These are phyloP conservation scores for Vitis rotundifolia DNA, from an alignment of 164 flowering plant genomes.

Conservation along the genomic window DNA sequence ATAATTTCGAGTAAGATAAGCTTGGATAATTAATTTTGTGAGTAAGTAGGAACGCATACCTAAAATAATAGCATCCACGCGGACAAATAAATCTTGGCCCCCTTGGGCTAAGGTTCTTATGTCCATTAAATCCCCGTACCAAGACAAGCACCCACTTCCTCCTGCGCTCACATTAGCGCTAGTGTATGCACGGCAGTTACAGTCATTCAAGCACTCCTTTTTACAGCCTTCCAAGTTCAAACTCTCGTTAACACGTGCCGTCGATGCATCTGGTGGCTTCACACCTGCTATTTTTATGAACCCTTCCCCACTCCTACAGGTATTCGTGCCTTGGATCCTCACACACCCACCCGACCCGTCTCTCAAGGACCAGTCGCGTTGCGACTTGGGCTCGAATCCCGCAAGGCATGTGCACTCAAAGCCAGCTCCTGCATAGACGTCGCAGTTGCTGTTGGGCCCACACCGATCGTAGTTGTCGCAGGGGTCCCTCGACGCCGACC, in stretches of 20 bases:
- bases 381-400: conserved; percentile 39
- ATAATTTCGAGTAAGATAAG: too few species aligned
- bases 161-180: conserved; percentile 16
- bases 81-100: conserved; percentile 32
- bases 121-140: conserved; percentile 29
- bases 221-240: conserved; percentile 29
- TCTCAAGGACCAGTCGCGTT: conserved; percentile 30
- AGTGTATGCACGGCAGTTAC: conserved; percentile 43
- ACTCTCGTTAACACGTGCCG: conserved; percentile 13
- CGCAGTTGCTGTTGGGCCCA: conserved; percentile 27
- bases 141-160: conserved; percentile 34
- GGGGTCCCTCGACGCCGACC: conserved; percentile 16
- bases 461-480: conserved; percentile 37
- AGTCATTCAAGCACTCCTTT: conserved; percentile 36
- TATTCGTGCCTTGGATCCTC: conserved; percentile 12
- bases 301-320: conserved; percentile 32
- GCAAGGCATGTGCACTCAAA: conserved; percentile 34
- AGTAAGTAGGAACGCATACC: conserved; percentile 15
- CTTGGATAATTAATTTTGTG: too few species aligned
- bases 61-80: conserved; percentile 32
- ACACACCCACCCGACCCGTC: conserved; percentile 50
- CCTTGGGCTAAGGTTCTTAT: conserved; percentile 6
- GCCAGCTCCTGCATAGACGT: background rate
- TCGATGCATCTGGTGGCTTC: conserved; percentile 38
- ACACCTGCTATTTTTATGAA: conserved; percentile 29